These are phyloP conservation scores for Crotalaria pallida DNA, from an alignment of 306 rosid genomes.

Conservation along the genomic window DNA sequence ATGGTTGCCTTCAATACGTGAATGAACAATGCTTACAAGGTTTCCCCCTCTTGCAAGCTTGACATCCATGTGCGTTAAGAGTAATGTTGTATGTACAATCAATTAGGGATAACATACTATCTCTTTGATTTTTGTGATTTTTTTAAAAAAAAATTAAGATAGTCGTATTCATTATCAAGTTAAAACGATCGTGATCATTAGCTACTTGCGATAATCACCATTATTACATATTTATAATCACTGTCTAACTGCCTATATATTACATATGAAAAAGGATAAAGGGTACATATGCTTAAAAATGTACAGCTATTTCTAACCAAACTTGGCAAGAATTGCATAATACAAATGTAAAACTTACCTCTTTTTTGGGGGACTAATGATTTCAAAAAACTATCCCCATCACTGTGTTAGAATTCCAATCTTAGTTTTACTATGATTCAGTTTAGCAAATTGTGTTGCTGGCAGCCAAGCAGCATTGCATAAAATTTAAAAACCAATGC, in stretches of 20 bases:
- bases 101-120: no score
- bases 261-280: slow-evolving; percentile 10
- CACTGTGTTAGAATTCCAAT: slow-evolving; percentile 32
- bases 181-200: slow-evolving; percentile 9
- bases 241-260: slow-evolving; percentile 10
- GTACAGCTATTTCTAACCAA: slow-evolving; percentile 25
- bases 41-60: background rate
- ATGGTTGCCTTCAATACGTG: background rate
- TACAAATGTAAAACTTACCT: slow-evolving; percentile 16
- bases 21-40: background rate
- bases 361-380: slow-evolving; percentile 13
- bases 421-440: slow-evolving; percentile 26
- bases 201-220: slow-evolving; percentile 9
- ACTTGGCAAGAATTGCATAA: slow-evolving; percentile 13
- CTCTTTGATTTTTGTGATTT: no score
- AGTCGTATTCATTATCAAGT: background rate
- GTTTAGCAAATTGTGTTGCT: slow-evolving; percentile 12
- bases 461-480: slow-evolving; percentile 13
- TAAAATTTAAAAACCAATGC: slow-evolving; percentile 22
- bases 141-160: no score
- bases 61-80: background rate
- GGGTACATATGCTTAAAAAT: slow-evolving; percentile 14
- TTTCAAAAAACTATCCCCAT: slow-evolving; percentile 35
- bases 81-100: no score
- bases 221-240: background rate